These are phyloP conservation scores for Lavandula angustifolia DNA, from an alignment of 257 asterid genomes.

Conservation along the genomic window DNA sequence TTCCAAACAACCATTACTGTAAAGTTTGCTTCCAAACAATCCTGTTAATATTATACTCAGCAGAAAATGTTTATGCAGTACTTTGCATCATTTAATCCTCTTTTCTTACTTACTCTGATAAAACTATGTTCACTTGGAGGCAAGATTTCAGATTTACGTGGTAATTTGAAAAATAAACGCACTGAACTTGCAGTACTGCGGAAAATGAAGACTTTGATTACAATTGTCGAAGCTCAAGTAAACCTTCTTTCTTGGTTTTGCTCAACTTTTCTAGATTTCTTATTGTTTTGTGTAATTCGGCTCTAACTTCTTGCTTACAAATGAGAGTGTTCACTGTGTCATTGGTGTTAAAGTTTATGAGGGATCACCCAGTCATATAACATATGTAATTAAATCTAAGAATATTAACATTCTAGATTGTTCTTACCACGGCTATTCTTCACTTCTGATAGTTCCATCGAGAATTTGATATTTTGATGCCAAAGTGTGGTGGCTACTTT, in stretches of 20 bases:
- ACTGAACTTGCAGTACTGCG: constrained; percentile 47
- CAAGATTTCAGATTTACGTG: constrained; percentile 55
- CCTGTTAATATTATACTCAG: background rate
- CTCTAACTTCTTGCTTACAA: background rate
- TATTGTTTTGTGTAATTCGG: background rate
- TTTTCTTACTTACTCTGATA: constrained; percentile 38
- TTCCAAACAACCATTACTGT: background rate
- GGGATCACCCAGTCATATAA: too few relatives aligned
- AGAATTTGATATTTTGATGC: constrained; percentile 8
- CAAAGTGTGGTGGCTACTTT: constrained; percentile 6
- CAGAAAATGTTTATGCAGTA: background rate
- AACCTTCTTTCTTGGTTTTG: constrained; percentile 27
- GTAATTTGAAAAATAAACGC: constrained; percentile 47
- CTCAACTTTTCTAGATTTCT: constrained; percentile 12
- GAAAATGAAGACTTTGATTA: constrained; percentile 40
- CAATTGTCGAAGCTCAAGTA: constrained; percentile 69
- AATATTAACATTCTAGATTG: background rate
- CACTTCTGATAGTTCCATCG: background rate
- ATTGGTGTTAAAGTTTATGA: too few relatives aligned
- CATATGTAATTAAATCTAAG: too few relatives aligned
- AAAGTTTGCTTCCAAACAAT: background rate
- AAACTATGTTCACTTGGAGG: constrained; percentile 52
- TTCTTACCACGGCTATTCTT: constrained; percentile 1
- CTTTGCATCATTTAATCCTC: constrained; percentile 3
- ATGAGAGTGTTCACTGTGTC: too few relatives aligned